Evolutionary conservation across 106 monocot species (phyloP).

Genomic region (Alisma plantagoaquatica): DNA sequence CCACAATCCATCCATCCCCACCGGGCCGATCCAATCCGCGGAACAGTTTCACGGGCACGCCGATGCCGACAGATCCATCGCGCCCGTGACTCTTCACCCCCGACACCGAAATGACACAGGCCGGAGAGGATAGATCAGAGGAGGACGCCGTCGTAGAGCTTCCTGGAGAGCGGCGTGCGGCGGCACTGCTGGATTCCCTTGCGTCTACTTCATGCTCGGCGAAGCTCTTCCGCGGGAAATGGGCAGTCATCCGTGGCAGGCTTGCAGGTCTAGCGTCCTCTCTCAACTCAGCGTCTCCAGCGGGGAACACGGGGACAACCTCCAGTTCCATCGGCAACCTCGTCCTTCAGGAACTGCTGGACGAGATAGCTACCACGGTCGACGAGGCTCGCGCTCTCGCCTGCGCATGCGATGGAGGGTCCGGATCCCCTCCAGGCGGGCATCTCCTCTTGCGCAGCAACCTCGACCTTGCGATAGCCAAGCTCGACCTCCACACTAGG

Average conservation of each 20-base stretch:
- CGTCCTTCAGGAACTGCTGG: conserved; percentile 11
- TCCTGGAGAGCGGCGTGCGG: conserved; percentile 10
- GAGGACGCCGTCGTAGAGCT: conserved; percentile 6
- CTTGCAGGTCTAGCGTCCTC: conserved; percentile 35
- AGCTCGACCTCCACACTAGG: conserved; percentile 33
- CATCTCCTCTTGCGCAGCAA: conserved; percentile 59
- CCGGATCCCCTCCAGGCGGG: conserved; percentile 33
- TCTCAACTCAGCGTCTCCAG: conserved; percentile 9
- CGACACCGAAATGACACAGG: no score
- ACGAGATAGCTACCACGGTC: conserved; percentile 12
- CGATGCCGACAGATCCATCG: no score
- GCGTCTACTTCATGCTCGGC: conserved; percentile 25
- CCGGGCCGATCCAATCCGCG: no score
- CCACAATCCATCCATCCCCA: no score
- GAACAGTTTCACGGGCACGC: no score
- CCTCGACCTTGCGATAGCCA: conserved; percentile 29
- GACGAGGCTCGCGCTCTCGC: conserved; percentile 22
- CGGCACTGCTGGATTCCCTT: conserved; percentile 23
- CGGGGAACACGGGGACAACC: neutral
- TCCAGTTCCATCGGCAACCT: conserved; percentile 7
- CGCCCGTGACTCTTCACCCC: no score
- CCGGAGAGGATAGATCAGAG: no score
- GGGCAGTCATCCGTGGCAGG: conserved; percentile 42
- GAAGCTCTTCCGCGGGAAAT: conserved; percentile 39
- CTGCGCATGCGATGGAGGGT: conserved; percentile 17